phyloP scores from a whole-genome alignment of 2,329 filamentous ascomycete genomes.

The Alternaria gaisen region DNA sequence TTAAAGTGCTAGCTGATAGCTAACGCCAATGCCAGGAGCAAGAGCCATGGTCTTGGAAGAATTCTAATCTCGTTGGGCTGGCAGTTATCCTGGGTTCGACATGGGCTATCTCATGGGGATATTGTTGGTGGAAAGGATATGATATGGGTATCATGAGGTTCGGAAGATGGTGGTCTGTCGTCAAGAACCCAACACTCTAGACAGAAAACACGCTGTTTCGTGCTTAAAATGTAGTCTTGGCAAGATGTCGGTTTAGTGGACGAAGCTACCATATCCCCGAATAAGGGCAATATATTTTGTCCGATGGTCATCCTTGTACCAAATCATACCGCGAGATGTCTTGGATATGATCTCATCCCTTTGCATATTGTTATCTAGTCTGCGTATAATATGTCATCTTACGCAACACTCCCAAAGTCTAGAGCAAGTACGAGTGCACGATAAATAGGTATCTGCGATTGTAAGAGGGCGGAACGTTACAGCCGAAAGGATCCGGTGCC shows the following conservation, averaged over 20 bases:
- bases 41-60: conserved; percentile 38
- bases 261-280: neutral
- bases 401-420: neutral
- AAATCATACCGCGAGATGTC: neutral
- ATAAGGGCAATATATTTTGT: neutral
- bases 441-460: neutral
- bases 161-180: conserved; percentile 28
- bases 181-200: conserved; percentile 8
- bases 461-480: neutral
- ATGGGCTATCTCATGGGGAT: conserved; percentile 31
- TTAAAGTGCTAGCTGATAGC: neutral
- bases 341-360: neutral
- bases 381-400: neutral
- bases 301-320: neutral
- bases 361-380: neutral
- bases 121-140: conserved; percentile 37
- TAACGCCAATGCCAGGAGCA: conserved; percentile 24
- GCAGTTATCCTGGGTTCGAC: conserved; percentile 32
- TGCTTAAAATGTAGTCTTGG: neutral
- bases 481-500: neutral
- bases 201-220: neutral
- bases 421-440: neutral
- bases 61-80: conserved; percentile 36
- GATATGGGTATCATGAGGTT: conserved; percentile 35
- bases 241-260: neutral